These are phyloP conservation scores for Paracamarosporium sp. DNA, from an alignment of 2,329 filamentous ascomycete species.

Conservation along the genomic window DNA sequence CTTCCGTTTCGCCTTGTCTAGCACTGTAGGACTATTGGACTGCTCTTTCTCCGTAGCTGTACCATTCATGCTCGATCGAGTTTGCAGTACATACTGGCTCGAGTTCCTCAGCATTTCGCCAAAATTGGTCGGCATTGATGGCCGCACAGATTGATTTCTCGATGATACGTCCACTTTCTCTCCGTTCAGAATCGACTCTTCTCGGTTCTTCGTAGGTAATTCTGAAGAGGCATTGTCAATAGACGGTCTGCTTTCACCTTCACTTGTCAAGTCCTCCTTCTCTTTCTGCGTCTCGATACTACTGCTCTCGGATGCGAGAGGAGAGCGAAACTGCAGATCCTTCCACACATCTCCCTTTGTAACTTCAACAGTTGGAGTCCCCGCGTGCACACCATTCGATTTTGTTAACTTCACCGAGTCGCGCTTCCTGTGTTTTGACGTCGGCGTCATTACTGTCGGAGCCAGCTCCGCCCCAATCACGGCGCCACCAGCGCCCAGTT, in stretches of 20 bases:
- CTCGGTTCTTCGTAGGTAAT: not conserved
- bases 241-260: not conserved
- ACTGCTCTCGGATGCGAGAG: not conserved
- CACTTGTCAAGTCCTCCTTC: not conserved
- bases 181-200: not conserved
- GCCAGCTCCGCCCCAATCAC: not conserved
- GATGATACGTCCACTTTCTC: not conserved
- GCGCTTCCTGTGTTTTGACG: not conserved
- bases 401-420: not conserved
- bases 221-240: not conserved
- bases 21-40: not conserved
- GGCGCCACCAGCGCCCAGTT: not conserved
- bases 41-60: not conserved
- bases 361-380: not conserved
- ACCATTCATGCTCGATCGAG: not conserved
- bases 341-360: not conserved
- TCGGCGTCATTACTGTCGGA: not conserved
- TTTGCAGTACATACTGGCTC: not conserved
- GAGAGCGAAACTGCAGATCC: not conserved
- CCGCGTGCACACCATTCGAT: not conserved
- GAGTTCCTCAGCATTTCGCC: constrained; percentile 8
- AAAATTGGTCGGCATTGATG: not conserved
- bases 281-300: not conserved
- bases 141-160: not conserved
- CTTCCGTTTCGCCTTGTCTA: not conserved